phyloP scores from a whole-genome alignment of 345 rosid genomes.

The Dimocarpus longan region DNA sequence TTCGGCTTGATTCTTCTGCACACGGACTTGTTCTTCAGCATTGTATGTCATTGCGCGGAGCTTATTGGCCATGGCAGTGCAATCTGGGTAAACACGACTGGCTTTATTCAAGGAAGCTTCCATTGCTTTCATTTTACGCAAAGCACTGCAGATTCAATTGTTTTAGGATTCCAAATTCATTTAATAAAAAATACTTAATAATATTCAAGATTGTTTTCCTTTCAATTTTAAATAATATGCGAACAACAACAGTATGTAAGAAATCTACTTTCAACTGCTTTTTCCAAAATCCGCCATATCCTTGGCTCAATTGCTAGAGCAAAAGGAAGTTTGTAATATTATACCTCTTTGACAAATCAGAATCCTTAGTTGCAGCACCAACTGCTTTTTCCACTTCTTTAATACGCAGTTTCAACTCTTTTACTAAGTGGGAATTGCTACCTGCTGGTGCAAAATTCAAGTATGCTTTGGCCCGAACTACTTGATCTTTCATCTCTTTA shows the following conservation, averaged over 20 bases:
- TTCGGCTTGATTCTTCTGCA: conserved; percentile 62
- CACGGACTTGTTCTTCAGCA: conserved; percentile 74
- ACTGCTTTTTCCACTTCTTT: conserved; percentile 72
- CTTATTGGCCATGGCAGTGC: conserved; percentile 65
- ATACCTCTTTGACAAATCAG: conserved; percentile 79
- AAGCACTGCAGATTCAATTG: conserved; percentile 55
- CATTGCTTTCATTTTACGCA: conserved; percentile 65
- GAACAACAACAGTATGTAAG: background rate
- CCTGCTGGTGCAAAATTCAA: conserved; percentile 62
- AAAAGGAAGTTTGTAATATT: background rate
- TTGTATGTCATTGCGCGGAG: conserved; percentile 75
- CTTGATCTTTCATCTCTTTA: conserved; percentile 74
- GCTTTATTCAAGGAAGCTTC: conserved; percentile 62
- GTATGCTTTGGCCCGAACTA: conserved; percentile 79
- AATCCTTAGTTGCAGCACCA: conserved; percentile 65
- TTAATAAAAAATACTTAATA: background rate
- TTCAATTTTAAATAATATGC: background rate
- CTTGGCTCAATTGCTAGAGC: background rate
- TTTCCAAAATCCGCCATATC: conserved; percentile 2
- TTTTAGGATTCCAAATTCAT: conserved; percentile 21
- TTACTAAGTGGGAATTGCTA: conserved; percentile 70
- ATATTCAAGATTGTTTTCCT: background rate
- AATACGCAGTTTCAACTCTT: conserved; percentile 65
- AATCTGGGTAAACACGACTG: conserved; percentile 57
- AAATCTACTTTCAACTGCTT: background rate